These are phyloP conservation scores for Flammula alnicola DNA, from an alignment of 1,284 basidiomycete species.

Conservation along the genomic window DNA sequence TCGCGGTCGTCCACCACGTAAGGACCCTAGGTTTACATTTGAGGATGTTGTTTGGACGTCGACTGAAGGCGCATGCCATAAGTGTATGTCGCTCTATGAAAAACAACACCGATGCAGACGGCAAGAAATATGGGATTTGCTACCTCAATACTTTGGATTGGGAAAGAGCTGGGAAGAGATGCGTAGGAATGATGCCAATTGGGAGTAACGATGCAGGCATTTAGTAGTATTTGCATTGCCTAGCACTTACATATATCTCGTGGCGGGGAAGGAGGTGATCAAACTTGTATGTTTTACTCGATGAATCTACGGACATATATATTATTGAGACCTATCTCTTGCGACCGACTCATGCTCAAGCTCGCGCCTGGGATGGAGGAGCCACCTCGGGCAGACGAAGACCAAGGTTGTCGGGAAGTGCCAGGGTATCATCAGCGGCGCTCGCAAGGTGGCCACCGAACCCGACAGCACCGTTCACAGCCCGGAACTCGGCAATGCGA, in stretches of 20 bases:
- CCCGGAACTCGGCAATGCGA: slow-evolving; percentile 83
- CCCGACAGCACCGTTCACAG: slow-evolving; percentile 81
- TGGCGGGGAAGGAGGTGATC: no score
- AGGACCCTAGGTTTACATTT: background rate
- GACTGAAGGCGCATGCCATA: background rate
- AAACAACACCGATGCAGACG: background rate
- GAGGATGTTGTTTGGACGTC: background rate
- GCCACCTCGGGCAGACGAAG: slow-evolving; percentile 31
- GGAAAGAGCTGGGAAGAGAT: background rate
- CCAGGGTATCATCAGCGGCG: slow-evolving; percentile 74
- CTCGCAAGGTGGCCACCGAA: slow-evolving; percentile 86
- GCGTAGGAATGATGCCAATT: no score
- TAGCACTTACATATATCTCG: no score
- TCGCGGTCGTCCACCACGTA: no score
- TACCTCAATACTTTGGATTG: background rate
- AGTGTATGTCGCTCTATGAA: background rate
- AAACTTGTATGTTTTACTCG: no score
- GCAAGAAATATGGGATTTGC: background rate
- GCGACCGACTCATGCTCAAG: background rate
- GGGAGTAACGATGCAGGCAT: no score
- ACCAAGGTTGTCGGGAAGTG: slow-evolving; percentile 85
- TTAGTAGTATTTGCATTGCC: no score
- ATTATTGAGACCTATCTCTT: no score
- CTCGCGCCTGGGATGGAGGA: slow-evolving; percentile 13
- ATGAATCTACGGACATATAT: no score